Evolutionary conservation across 2,329 filamentous ascomycete genomes (phyloP).

Genomic region (Colletotrichum magnum): DNA sequence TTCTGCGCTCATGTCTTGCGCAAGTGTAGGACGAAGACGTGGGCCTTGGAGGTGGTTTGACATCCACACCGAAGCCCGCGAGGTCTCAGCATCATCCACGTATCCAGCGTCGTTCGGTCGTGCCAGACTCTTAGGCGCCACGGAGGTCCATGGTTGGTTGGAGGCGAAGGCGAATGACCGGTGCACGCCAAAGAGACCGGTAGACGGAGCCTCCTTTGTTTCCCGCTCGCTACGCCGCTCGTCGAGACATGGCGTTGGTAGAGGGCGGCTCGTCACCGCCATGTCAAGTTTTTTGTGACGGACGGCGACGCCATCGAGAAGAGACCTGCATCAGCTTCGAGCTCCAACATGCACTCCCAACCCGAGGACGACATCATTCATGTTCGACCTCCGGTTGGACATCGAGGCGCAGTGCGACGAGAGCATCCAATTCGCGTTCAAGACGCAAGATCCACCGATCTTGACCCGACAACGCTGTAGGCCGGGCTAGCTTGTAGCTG

Average conservation of each 20-base stretch:
- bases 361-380: conserved; percentile 22
- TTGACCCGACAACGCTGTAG: conserved; percentile 27
- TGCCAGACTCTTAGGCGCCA: conserved; percentile 19
- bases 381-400: conserved; percentile 5
- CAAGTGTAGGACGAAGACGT: conserved; percentile 28
- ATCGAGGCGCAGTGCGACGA: conserved; percentile 19
- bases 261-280: conserved; percentile 28
- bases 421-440: conserved; percentile 28
- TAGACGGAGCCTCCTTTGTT: conserved; percentile 30
- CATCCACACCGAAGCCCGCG: conserved; percentile 21
- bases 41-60: conserved; percentile 9
- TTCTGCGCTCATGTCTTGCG: conserved; percentile 23
- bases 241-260: conserved; percentile 38
- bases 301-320: conserved; percentile 3
- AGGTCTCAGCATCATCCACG: conserved; percentile 5
- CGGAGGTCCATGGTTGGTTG: conserved; percentile 6
- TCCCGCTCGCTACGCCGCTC: conserved; percentile 27
- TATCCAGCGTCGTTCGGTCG: background rate
- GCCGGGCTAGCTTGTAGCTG: conserved; percentile 10
- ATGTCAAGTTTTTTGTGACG: conserved; percentile 9
- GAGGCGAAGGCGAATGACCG: conserved; percentile 21
- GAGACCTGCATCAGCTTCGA: conserved; percentile 10
- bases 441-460: conserved; percentile 33
- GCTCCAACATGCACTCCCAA: conserved; percentile 21
- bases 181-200: conserved; percentile 23